Evolutionary conservation across 1,139 yeast genomes (phyloP).

Genomic region (Arxiozyma heterogenica): DNA sequence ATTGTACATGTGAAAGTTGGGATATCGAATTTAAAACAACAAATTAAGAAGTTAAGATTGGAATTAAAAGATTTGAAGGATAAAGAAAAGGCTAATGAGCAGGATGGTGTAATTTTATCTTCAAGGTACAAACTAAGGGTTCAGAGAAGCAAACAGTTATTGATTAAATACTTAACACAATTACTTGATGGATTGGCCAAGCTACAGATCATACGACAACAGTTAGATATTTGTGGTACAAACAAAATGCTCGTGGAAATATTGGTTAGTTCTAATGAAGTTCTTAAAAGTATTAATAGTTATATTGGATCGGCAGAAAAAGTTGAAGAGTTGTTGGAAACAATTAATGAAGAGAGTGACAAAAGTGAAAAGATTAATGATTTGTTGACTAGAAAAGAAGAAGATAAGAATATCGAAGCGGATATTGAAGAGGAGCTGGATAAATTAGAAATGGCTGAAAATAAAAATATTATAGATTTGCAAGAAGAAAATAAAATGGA

Average conservation of each 20-base stretch:
- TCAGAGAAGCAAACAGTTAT: conserved; percentile 28
- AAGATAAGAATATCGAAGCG: conserved; percentile 33
- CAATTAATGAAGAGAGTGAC: conserved; percentile 36
- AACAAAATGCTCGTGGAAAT: conserved; percentile 37
- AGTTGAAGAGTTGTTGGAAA: conserved; percentile 36
- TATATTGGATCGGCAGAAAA: conserved; percentile 32
- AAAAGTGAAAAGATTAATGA: conserved; percentile 34
- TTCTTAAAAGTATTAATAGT: conserved; percentile 26
- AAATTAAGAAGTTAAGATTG: conserved; percentile 12
- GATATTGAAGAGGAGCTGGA: conserved; percentile 21
- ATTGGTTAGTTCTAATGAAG: conserved; percentile 32
- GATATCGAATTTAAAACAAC: conserved; percentile 10
- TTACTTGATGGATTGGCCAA: conserved; percentile 34
- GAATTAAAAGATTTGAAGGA: conserved; percentile 10
- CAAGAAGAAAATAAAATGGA: neutral
- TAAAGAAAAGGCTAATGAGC: conserved; percentile 8
- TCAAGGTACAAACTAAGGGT: conserved; percentile 15
- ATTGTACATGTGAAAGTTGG: conserved; percentile 28
- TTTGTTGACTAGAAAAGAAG: conserved; percentile 25
- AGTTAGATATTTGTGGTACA: conserved; percentile 42
- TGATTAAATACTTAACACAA: conserved; percentile 31
- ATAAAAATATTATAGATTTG: neutral
- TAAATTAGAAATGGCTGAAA: neutral
- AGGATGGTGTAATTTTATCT: conserved; percentile 6
- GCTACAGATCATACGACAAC: conserved; percentile 34